Base-by-base conservation (phyloP, 2,329 filamentous ascomycete genomes). In the Colletotrichum simmondsii region DNA sequence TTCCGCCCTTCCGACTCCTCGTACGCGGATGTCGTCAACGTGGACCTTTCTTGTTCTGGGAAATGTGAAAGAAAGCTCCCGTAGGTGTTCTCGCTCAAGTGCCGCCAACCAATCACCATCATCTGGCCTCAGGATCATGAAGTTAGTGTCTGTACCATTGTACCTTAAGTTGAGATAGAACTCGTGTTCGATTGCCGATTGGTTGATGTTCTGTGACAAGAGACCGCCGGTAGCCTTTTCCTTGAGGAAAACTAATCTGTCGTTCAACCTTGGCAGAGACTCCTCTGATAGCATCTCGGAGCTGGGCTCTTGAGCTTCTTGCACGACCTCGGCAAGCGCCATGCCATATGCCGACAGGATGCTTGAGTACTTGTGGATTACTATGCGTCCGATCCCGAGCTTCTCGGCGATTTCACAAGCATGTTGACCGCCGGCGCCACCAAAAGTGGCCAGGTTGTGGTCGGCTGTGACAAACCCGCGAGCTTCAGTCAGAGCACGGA, bases 101-200 rank as follows among this genome's bases (percentile, higher is more conserved):
- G 35, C 35, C 35, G 35, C 35, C 35, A 37, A 37, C 35, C 35
- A 37, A 12, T 37, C 35, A 5, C 5, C 35, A 12, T 37, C 35
- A 37, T 37, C 88, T 0, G 95, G 94, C 81, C 92, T 94, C 75
- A 96, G 84, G 61, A 97, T 91, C 95, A 98, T 98, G 53, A 98
- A 87, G 1, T 95, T 94, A 10, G 94, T 97, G 79, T 98, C 95
- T 0, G 95, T 97, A 19, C 95, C 95, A 37, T 94, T 90, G 78
- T 98, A 98, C 71, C 95, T 88, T 92, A 98, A 95, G 80, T 98
- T 98, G 68, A 98, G 89, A 79, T 98, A 98, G 79, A 97, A 93
- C 80, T 98, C 95, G 78, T 96, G 97, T 0, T 92, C 87, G 30
- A 98, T 94, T 37, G 94, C 91, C 4, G 89, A 84, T 57, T 93